phyloP scores from a whole-genome alignment of 495 filamentous ascomycete species.

The Neurospora discreta region DNA sequence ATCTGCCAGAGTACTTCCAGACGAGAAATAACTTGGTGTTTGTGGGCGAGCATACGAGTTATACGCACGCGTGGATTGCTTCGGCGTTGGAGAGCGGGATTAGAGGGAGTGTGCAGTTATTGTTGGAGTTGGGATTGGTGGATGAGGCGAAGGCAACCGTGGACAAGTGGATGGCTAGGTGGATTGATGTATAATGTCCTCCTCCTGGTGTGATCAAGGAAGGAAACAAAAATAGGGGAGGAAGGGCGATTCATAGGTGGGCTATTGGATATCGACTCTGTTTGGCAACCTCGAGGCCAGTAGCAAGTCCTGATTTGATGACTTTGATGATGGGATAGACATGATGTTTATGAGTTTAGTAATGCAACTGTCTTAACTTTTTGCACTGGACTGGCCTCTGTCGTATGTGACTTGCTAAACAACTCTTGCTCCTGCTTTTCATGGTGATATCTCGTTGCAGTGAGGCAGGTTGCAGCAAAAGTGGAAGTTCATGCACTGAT shows the following conservation, averaged over 20 bases:
- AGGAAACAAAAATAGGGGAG: no score
- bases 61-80: slow-evolving; percentile 67
- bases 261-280: neutral
- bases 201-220: neutral
- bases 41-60: slow-evolving; percentile 59
- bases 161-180: slow-evolving; percentile 54
- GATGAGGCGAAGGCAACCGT: slow-evolving; percentile 54
- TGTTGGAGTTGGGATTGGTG: slow-evolving; percentile 51
- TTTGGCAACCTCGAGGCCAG: neutral
- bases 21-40: slow-evolving; percentile 56
- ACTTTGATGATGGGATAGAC: neutral
- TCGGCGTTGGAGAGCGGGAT: slow-evolving; percentile 57
- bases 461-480: neutral
- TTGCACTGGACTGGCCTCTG: neutral
- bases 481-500: neutral
- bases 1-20: slow-evolving; percentile 57
- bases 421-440: neutral
- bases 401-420: neutral
- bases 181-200: slow-evolving; percentile 23
- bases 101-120: slow-evolving; percentile 50
- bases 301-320: no score
- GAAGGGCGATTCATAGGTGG: no score
- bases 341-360: neutral
- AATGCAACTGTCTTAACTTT: neutral
- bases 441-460: neutral